These are phyloP conservation scores for Dictyophora rubrovolvata DNA, from an alignment of 768 basidiomycete genomes.

Conservation along the genomic window DNA sequence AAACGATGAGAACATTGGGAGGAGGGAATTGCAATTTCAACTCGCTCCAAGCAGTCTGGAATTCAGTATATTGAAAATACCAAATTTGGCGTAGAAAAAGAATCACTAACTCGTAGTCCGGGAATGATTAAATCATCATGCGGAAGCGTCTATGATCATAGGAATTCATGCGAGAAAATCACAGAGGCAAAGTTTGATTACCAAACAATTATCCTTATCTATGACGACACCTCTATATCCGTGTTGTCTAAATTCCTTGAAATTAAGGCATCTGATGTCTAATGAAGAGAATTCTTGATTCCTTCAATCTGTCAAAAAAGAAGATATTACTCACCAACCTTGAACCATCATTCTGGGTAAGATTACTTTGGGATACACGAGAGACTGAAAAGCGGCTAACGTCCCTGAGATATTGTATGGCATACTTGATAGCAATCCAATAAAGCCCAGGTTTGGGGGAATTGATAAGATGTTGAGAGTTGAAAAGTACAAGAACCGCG, in stretches of 20 bases:
- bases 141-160: conserved; percentile 63
- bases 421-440: conserved; percentile 30
- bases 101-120: conserved; percentile 50
- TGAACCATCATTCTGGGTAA: conserved; percentile 56
- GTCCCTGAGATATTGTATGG: conserved; percentile 66
- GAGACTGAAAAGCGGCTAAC: conserved; percentile 58
- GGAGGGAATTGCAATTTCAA: conserved; percentile 66
- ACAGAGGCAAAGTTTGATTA: conserved; percentile 23
- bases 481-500: neutral
- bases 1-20: conserved; percentile 78
- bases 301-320: neutral
- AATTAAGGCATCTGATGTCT: conserved; percentile 84
- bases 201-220: conserved; percentile 97
- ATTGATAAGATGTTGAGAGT: neutral
- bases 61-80: neutral
- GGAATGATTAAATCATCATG: conserved; percentile 67
- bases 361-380: conserved; percentile 56
- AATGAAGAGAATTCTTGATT: conserved; percentile 28
- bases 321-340: conserved; percentile 34
- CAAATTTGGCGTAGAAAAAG: neutral
- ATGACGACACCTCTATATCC: conserved; percentile 89
- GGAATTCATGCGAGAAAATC: neutral
- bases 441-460: neutral
- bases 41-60: conserved; percentile 63
- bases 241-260: conserved; percentile 53